phyloP scores from a whole-genome alignment of 306 rosid species.

The Nissolia schottii region DNA sequence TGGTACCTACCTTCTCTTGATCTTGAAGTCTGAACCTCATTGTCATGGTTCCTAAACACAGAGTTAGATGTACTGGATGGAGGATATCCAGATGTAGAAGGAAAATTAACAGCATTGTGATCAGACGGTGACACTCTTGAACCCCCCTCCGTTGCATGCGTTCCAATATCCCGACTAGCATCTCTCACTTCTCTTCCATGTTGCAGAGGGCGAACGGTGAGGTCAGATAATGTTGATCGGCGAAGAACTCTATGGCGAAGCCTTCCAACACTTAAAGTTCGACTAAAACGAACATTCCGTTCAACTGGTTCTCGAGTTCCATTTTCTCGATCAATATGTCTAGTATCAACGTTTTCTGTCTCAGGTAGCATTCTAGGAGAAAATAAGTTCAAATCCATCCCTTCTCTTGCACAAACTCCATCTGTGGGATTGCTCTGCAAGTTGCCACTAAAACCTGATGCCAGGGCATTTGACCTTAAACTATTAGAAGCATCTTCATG shows the following conservation, averaged over 20 bases:
- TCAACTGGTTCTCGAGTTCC: constrained; percentile 87
- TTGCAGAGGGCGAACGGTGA: constrained; percentile 63
- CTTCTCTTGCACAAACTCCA: constrained; percentile 37
- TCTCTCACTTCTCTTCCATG: constrained; percentile 73
- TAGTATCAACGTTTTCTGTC: constrained; percentile 46
- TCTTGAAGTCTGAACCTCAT: constrained; percentile 62
- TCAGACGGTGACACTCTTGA: constrained; percentile 39
- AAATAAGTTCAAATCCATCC: constrained; percentile 38
- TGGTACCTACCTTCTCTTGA: constrained; percentile 85
- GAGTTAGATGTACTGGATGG: constrained; percentile 54
- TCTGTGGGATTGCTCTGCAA: constrained; percentile 35
- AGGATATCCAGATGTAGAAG: constrained; percentile 42
- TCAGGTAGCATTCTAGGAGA: constrained; percentile 47
- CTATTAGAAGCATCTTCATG: constrained; percentile 43
- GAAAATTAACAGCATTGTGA: constrained; percentile 35
- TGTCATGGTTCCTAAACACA: constrained; percentile 59
- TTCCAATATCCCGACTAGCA: constrained; percentile 42
- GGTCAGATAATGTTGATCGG: constrained; percentile 74
- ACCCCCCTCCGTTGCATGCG: constrained; percentile 45
- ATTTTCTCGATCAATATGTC: constrained; percentile 53
- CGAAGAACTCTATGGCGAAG: constrained; percentile 98
- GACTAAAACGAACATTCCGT: constrained; percentile 83
- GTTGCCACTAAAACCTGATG: constrained; percentile 29
- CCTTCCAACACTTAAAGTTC: constrained; percentile 97
- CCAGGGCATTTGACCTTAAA: constrained; percentile 35